Conservation (phyloP, 148 eudicot genomes). For the Rhododendron vialii region DNA sequence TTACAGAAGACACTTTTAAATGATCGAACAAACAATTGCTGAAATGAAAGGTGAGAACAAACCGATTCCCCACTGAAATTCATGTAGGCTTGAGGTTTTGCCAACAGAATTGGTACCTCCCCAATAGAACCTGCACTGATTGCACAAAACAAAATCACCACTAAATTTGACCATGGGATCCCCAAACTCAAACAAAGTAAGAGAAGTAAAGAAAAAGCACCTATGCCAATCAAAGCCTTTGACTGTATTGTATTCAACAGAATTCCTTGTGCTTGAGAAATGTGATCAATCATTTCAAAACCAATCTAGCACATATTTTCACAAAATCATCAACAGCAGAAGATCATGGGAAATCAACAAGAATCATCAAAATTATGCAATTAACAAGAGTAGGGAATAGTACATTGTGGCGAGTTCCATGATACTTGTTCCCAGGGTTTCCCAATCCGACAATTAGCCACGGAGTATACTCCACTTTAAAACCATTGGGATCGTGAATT, state of each 20-base stretch:
- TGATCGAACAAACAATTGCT: neutral
- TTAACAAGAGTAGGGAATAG: conserved; percentile 4
- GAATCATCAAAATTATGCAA: neutral
- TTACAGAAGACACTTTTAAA: neutral
- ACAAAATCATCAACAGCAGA: neutral
- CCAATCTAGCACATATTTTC: conserved; percentile 61
- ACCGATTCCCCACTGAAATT: conserved; percentile 96
- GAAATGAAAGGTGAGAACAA: conserved; percentile 19
- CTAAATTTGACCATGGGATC: neutral
- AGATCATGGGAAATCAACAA: neutral
- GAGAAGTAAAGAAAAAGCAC: conserved; percentile 25
- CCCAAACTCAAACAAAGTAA: neutral
- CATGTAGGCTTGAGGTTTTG: conserved; percentile 95
- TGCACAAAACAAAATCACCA: conserved; percentile 18
- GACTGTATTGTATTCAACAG: conserved; percentile 90
- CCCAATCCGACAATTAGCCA: conserved; percentile 96
- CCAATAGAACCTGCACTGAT: conserved; percentile 90
- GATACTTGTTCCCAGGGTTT: conserved; percentile 88
- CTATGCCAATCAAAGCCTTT: conserved; percentile 90
- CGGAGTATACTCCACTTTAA: conserved; percentile 75
- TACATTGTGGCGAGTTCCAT: conserved; percentile 91
- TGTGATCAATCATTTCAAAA: conserved; percentile 91
- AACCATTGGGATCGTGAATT: conserved; percentile 36
- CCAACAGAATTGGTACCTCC: conserved; percentile 76
- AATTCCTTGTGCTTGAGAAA: conserved; percentile 70